phyloP scores from a whole-genome alignment of 2,329 filamentous ascomycete genomes.

The Pseudofabraea citricarpa region DNA sequence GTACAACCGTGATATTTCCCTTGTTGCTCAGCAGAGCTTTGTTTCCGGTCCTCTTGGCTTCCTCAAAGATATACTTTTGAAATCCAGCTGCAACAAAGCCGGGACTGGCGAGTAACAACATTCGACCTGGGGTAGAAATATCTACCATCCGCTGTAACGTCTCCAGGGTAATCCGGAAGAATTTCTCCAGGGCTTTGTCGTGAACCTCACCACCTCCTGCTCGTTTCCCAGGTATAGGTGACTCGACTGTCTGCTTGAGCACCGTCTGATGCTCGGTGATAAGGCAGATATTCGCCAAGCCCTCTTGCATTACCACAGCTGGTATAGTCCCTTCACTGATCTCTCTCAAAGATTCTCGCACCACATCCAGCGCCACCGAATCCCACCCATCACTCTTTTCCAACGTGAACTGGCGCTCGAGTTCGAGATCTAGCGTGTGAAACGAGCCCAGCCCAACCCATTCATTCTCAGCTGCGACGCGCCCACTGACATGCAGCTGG shows the following conservation, averaged over 20 bases:
- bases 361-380: slow-evolving; percentile 72
- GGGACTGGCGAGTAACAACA: slow-evolving; percentile 76
- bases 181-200: slow-evolving; percentile 67
- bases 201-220: slow-evolving; percentile 56
- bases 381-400: slow-evolving; percentile 89
- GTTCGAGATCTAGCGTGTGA: slow-evolving; percentile 77
- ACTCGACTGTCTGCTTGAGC: slow-evolving; percentile 65
- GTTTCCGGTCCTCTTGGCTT: slow-evolving; percentile 53
- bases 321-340: slow-evolving; percentile 78
- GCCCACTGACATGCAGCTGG: slow-evolving; percentile 64
- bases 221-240: slow-evolving; percentile 62
- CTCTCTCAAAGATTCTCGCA: slow-evolving; percentile 74
- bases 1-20: slow-evolving; percentile 66
- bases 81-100: slow-evolving; percentile 84
- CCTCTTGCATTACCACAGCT: slow-evolving; percentile 92
- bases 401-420: slow-evolving; percentile 81
- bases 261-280: slow-evolving; percentile 78
- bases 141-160: slow-evolving; percentile 77
- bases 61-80: slow-evolving; percentile 67
- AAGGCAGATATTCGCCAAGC: slow-evolving; percentile 75
- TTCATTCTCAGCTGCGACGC: slow-evolving; percentile 61
- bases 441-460: slow-evolving; percentile 62
- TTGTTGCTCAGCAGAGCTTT: slow-evolving; percentile 64
- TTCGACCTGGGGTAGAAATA: slow-evolving; percentile 60
- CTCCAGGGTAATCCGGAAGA: slow-evolving; percentile 72